Base-by-base conservation (phyloP, 225 moss, liverwort and hornwort species). In the Sphagnum contortum region DNA sequence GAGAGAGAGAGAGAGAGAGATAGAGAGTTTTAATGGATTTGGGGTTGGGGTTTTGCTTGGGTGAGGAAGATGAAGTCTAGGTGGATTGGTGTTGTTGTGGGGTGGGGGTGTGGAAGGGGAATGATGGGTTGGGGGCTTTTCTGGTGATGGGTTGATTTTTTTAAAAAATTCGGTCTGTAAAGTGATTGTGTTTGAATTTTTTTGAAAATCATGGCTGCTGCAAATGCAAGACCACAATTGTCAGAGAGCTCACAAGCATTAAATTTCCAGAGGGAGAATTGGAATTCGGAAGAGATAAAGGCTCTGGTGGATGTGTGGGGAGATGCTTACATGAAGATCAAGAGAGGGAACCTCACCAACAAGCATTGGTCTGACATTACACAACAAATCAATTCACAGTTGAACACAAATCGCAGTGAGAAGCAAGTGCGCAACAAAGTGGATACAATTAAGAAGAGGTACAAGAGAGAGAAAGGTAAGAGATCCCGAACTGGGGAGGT, bases 381-480 rank as follows among this genome's bases (percentile, higher is more conserved):
- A 51, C 72, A 78, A 6, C 80, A 84, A 60, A 80, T 84, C 48
- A 84, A 84, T 3, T 55, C 64, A 0, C 65, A 78, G 5, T 73
- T 84, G 10, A 62, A 75, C 66, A 80, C 80, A 8, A 80, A 84
- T 66, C 80, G 84, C 49, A 80, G 81, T 66, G 80, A 84, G 78
- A 80, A 80, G 69, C 80, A 84, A 73, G 81, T 84, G 84, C 80
- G 81, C 67, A 84, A 84, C 64, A 84, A 84, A 77, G 81, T 84
- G 44, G 84, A 84, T 66, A 80, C 84, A 53, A n/a, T 84, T 64
- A 84, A 84, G 78, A 84, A 84, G 75, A 57, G 84, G 13, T 84
- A 84, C 48, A 84, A 84, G 67, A 53, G 84, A 59, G 84, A 81
- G 78, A 84, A 84, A 67, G 75, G 75, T 11, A 84, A 81, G 49